These are phyloP conservation scores for Colletotrichum gloeosporioides DNA, from an alignment of 2,329 filamentous ascomycete species.

Conservation along the genomic window DNA sequence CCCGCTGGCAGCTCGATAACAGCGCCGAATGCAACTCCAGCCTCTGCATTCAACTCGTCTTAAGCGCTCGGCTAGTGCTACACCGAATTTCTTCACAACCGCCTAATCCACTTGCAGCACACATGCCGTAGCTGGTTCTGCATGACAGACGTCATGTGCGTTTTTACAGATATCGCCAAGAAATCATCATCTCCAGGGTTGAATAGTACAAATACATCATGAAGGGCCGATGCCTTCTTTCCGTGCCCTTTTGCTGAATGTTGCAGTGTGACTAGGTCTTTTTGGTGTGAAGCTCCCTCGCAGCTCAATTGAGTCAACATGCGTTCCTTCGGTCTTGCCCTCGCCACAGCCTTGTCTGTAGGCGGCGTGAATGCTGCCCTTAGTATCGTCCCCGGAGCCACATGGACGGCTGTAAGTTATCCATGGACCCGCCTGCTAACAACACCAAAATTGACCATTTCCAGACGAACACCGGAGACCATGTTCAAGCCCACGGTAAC, in stretches of 20 bases:
- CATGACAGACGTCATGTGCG: not conserved
- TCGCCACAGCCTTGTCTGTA: not conserved
- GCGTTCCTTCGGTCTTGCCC: not conserved
- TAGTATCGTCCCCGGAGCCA: conserved; percentile 48
- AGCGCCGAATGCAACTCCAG: not conserved
- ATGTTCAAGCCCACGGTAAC: conserved; percentile 71
- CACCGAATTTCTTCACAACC: not conserved
- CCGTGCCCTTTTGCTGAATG: not conserved
- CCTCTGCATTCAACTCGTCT: not conserved
- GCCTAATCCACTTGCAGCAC: not conserved
- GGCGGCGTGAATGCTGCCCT: conserved; percentile 23
- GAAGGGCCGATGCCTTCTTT: not conserved
- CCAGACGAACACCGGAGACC: conserved; percentile 51
- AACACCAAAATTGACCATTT: not conserved
- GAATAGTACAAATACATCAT: not conserved
- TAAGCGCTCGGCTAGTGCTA: not conserved
- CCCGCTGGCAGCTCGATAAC: not conserved
- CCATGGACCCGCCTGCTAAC: not conserved
- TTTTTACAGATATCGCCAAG: not conserved
- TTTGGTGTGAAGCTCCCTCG: not conserved
- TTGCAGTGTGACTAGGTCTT: not conserved
- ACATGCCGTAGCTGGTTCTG: not conserved
- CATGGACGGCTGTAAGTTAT: conserved; percentile 48
- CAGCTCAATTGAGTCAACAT: not conserved
- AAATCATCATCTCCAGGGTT: not conserved